Evolutionary conservation across 345 rosid genomes (phyloP).

Genomic region (Mercurialis annua): DNA sequence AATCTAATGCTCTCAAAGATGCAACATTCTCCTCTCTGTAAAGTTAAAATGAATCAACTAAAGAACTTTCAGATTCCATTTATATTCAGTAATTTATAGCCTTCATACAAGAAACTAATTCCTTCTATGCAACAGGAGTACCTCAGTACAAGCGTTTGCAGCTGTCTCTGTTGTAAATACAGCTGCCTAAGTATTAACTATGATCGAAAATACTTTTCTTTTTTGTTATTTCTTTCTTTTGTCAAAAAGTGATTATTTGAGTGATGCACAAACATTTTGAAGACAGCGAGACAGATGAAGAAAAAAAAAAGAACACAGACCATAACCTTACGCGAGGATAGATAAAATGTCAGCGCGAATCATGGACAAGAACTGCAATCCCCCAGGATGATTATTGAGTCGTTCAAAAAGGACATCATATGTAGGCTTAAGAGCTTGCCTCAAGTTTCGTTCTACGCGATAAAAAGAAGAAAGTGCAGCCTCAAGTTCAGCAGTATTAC

Average conservation of each 20-base stretch:
- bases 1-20: conserved; percentile 70
- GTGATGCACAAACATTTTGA: background rate
- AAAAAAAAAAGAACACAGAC: conserved; percentile 14
- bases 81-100: background rate
- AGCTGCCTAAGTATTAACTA: background rate
- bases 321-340: conserved; percentile 59
- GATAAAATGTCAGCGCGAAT: conserved; percentile 81
- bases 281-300: background rate
- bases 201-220: background rate
- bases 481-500: conserved; percentile 32
- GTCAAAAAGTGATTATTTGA: background rate
- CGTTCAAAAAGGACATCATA: conserved; percentile 85
- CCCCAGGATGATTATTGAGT: conserved; percentile 80
- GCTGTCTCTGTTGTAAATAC: background rate
- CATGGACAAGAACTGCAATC: conserved; percentile 67
- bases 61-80: conserved; percentile 5
- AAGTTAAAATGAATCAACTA: conserved; percentile 11
- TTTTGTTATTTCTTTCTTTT: conserved; percentile 1
- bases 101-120: background rate
- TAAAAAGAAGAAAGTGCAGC: conserved; percentile 57
- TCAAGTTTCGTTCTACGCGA: conserved; percentile 72
- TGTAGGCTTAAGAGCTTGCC: conserved; percentile 72
- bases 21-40: conserved; percentile 68
- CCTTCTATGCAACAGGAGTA: background rate
- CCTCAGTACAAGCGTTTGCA: background rate